Evolutionary conservation across 768 basidiomycete species (phyloP), one percentile per base, ranked within the genome.

Genomic region (Suillus decipiens): DNA sequence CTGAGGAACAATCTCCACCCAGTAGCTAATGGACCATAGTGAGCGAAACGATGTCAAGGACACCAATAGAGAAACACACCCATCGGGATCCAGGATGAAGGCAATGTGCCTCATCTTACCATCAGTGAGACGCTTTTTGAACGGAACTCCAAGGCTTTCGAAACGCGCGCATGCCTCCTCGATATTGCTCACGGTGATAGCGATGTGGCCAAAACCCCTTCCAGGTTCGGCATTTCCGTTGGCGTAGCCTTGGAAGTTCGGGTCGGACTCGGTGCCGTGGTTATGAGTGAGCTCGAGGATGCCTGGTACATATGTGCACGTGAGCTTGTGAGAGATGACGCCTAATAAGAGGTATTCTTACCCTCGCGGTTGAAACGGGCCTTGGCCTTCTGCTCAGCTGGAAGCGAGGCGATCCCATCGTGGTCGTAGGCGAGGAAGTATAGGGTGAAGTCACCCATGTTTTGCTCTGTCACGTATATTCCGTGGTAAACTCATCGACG

Each of bases 371-470:
- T 69, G 70, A 85, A 85, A 31, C 78, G 77, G 51, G 78, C 71
- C n/a, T 70, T 72, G 22, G 78, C 71, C 69, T 82, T 86, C 24
- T 91, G 85, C 61, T 88, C 86, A 1, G 74, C 62, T 3, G 84
- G 81, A 37, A 84, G 70, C 22, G 72, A 66, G 48, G 80, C 79
- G 33, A 78, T 79, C 11, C 80, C 82, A 36, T 81, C 82, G 67
- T 86, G 83, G 67, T 89, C 88, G 78, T 85, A 96, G 2, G 87
- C 94, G 59, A 96, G 85, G 82, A 95, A 95, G 77, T 92, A 95
- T 37, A 95, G 83, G 4, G 88, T 90, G 73, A 91, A 95, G 67
- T 85, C 82, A 48, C 73, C 73, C 71, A 83, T 81, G 39, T 84
- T 76, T 63, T 79, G 78, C 71, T 85, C 89, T 89, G 71, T 1